phyloP scores from a whole-genome alignment of 345 rosid genomes.

The Pseudoturritis turrita region DNA sequence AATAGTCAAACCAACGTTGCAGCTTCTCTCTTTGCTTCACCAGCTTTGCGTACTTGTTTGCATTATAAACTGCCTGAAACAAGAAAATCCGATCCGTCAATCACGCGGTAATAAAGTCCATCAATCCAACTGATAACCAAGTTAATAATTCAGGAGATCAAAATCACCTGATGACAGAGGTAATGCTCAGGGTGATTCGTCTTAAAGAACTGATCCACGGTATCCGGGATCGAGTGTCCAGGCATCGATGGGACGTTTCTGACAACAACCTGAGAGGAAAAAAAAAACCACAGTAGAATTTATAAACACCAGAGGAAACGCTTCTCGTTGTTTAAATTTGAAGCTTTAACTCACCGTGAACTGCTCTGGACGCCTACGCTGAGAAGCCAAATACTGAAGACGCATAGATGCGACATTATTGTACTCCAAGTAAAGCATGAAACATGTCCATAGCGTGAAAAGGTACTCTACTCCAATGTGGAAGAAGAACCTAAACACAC shows the following conservation, averaged over 20 bases:
- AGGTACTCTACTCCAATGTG: slow-evolving; percentile 81
- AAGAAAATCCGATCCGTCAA: slow-evolving; percentile 6
- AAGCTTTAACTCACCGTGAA: slow-evolving; percentile 69
- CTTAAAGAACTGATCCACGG: slow-evolving; percentile 72
- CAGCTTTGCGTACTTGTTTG: slow-evolving; percentile 67
- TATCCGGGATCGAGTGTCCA: slow-evolving; percentile 51
- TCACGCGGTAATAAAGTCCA: not conserved
- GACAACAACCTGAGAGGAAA: slow-evolving; percentile 66
- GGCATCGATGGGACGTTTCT: slow-evolving; percentile 74
- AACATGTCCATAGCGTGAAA: slow-evolving; percentile 87
- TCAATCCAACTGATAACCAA: not conserved
- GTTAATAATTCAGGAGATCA: not conserved
- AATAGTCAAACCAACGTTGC: slow-evolving; percentile 83
- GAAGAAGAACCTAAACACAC: slow-evolving; percentile 63
- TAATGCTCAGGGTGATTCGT: slow-evolving; percentile 84
- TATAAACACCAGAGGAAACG: not conserved
- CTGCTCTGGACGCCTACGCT: slow-evolving; percentile 75
- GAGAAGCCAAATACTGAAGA: slow-evolving; percentile 73
- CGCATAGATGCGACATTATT: slow-evolving; percentile 72
- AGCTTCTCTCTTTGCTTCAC: slow-evolving; percentile 72
- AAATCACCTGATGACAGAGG: slow-evolving; percentile 78
- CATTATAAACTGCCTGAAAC: slow-evolving; percentile 78
- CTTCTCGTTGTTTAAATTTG: not conserved
- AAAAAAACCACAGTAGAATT: not conserved
- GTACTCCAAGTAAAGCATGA: slow-evolving; percentile 90